Percentiles rank a stretch among this genome's conserved stretches.
phyloP scores from a whole-genome alignment of 2,329 filamentous ascomycete species.

The Hypoxylon sp. region DNA sequence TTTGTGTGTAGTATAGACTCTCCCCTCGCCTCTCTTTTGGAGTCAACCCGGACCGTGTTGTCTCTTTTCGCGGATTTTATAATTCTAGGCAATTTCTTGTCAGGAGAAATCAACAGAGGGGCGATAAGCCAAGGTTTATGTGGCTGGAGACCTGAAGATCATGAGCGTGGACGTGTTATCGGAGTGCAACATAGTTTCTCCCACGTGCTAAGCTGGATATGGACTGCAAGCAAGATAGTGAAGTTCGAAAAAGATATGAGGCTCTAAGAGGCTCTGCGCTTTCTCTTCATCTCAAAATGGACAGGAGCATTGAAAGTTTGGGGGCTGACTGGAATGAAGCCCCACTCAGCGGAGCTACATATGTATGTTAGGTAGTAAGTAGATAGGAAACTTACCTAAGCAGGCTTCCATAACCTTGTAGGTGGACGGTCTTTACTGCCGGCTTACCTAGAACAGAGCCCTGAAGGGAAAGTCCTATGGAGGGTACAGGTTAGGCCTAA shows the following conservation, averaged over 20 bases:
- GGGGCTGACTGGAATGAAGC: neutral
- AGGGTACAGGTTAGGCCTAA: neutral
- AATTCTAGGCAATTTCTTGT: neutral
- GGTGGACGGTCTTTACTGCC: too few species aligned
- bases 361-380: too few species aligned
- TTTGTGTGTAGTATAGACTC: neutral
- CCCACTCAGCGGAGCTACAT: neutral
- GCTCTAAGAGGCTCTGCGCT: neutral
- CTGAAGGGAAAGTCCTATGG: neutral
- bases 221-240: neutral
- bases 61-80: neutral
- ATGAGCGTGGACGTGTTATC: neutral
- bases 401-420: too few species aligned
- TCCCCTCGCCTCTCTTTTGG: neutral
- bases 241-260: neutral
- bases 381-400: neutral
- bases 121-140: neutral
- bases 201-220: neutral
- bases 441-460: neutral
- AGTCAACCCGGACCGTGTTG: neutral
- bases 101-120: neutral
- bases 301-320: neutral
- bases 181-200: neutral
- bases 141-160: neutral
- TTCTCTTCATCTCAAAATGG: neutral